Evolutionary conservation across 129 eudicot genomes (phyloP).

Genomic region (Flaveria ramosissima): DNA sequence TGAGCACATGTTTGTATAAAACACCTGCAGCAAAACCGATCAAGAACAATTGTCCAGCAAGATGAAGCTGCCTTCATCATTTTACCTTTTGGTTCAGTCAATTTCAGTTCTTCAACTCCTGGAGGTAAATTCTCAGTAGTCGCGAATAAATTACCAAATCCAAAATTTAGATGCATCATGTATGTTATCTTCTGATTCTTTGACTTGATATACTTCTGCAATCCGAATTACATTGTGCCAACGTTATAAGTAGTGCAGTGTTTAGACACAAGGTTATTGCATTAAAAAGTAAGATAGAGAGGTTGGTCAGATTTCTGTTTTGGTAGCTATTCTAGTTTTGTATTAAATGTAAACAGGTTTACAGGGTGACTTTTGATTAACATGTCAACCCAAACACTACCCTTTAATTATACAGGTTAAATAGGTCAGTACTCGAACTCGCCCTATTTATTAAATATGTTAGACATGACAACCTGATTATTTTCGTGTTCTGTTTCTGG

Average conservation of each 20-base stretch:
- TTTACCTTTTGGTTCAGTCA: constrained; percentile 53
- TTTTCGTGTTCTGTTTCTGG: no score
- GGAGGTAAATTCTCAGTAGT: constrained; percentile 64
- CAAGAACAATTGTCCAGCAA: constrained; percentile 41
- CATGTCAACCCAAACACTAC: no score
- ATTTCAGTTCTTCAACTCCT: constrained; percentile 47
- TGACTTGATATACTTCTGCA: constrained; percentile 46
- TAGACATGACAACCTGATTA: no score
- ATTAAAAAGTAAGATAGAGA: background rate
- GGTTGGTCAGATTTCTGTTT: background rate
- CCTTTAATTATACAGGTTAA: no score
- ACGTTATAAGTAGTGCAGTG: background rate
- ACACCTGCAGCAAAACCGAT: constrained; percentile 78
- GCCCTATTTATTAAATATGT: no score
- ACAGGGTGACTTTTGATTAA: no score
- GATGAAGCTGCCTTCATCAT: constrained; percentile 55
- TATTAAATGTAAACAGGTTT: no score
- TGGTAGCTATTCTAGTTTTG: background rate
- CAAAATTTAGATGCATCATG: constrained; percentile 46
- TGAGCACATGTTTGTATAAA: constrained; percentile 50
- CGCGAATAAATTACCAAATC: constrained; percentile 77
- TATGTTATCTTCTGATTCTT: constrained; percentile 38
- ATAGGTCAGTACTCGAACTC: no score
- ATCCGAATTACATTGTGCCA: background rate
- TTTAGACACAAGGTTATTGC: background rate